Conservation (phyloP, 805 yeast genomes). For the Diddensiella transvaalensis region DNA sequence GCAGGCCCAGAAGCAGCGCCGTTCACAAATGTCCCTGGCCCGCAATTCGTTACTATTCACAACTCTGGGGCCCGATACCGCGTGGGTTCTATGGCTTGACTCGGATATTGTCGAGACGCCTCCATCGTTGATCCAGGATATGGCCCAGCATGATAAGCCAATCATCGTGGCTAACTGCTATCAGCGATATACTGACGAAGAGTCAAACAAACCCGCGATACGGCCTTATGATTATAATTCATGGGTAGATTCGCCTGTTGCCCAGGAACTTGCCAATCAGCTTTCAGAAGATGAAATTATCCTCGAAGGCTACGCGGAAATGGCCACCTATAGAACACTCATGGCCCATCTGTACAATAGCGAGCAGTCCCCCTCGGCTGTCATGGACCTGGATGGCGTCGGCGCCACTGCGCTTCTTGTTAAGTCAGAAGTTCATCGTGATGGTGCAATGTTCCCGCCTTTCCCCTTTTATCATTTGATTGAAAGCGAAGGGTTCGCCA, state of each 20-base stretch:
- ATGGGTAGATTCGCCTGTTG: constrained; percentile 75
- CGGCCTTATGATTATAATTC: constrained; percentile 95
- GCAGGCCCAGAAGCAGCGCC: constrained; percentile 79
- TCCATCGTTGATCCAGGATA: constrained; percentile 74
- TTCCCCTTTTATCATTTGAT: constrained; percentile 96
- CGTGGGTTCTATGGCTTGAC: constrained; percentile 97
- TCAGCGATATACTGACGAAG: constrained; percentile 69
- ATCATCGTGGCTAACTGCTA: constrained; percentile 90
- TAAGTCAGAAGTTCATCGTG: constrained; percentile 96
- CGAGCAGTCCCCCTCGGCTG: constrained; percentile 52
- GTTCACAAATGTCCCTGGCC: constrained; percentile 89
- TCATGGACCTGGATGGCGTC: constrained; percentile 91
- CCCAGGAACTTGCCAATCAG: constrained; percentile 63
- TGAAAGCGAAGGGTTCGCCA: constrained; percentile 97
- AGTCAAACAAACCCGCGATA: constrained; percentile 51
- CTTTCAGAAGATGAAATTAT: constrained; percentile 87
- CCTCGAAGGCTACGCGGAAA: constrained; percentile 89
- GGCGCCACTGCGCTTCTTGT: constrained; percentile 97
- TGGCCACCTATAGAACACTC: constrained; percentile 90
- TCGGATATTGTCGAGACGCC: constrained; percentile 93
- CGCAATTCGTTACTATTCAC: constrained; percentile 89
- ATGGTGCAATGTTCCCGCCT: constrained; percentile 99
- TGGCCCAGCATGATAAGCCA: constrained; percentile 80
- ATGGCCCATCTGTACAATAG: constrained; percentile 86
- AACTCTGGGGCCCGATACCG: constrained; percentile 80